phyloP scores from a whole-genome alignment of 768 basidiomycete genomes.

The Tulasnella sp. region DNA sequence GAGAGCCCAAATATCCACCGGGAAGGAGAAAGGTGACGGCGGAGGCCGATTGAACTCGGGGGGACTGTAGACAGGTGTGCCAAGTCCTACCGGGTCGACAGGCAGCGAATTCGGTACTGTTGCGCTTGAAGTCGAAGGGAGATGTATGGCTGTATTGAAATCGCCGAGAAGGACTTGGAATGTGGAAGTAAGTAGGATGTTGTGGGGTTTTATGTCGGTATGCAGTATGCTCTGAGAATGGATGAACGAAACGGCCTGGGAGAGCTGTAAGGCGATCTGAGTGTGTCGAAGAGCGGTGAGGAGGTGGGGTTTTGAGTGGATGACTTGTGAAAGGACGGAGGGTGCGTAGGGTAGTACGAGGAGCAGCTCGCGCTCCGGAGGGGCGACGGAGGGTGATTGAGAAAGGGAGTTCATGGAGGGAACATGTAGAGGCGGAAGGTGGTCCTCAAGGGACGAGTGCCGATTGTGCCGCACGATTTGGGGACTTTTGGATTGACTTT shows the following conservation, averaged over 20 bases:
- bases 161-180: constrained; percentile 30
- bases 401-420: neutral
- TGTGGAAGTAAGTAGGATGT: constrained; percentile 23
- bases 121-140: constrained; percentile 22
- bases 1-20: constrained; percentile 33
- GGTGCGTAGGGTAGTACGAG: constrained; percentile 22
- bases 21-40: constrained; percentile 27
- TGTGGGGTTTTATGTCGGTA: constrained; percentile 34
- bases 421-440: neutral
- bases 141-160: constrained; percentile 31
- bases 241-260: constrained; percentile 26
- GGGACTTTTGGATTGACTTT: neutral
- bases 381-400: neutral
- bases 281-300: constrained; percentile 19
- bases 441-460: constrained; percentile 2
- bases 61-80: constrained; percentile 32
- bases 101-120: constrained; percentile 19
- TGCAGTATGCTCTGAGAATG: constrained; percentile 31
- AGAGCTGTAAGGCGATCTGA: constrained; percentile 27
- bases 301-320: constrained; percentile 16
- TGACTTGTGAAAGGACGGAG: constrained; percentile 19
- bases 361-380: constrained; percentile 11
- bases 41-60: constrained; percentile 30
- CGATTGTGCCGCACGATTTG: constrained; percentile 8
- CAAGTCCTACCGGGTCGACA: constrained; percentile 30